These are phyloP conservation scores for Dipteronia sinensis DNA, from an alignment of 345 rosid genomes.

Conservation along the genomic window DNA sequence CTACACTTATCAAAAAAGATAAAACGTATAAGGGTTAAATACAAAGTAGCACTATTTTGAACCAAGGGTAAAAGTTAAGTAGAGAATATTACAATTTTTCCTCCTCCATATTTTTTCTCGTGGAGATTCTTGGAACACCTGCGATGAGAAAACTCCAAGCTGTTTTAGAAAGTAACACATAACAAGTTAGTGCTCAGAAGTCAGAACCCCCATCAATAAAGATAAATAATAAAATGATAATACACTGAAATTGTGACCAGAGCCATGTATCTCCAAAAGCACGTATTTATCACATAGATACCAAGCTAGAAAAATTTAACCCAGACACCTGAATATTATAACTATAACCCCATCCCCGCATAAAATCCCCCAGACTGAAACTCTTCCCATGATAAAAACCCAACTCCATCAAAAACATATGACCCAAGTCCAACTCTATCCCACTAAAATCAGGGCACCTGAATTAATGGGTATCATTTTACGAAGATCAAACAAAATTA, in stretches of 20 bases:
- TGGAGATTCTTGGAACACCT: constrained; percentile 92
- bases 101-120: constrained; percentile 73
- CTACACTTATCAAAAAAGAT: not conserved
- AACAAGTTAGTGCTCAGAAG: constrained; percentile 14
- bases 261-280: not conserved
- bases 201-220: not conserved
- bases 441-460: not conserved
- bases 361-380: not conserved
- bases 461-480: not conserved
- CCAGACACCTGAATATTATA: not conserved
- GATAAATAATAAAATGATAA: constrained; percentile 1
- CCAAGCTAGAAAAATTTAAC: too few relatives aligned
- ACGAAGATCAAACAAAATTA: not conserved
- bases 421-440: not conserved
- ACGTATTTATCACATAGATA: not conserved
- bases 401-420: not conserved
- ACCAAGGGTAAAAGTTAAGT: constrained; percentile 16
- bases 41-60: constrained; percentile 20
- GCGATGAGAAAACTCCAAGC: constrained; percentile 98
- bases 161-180: constrained; percentile 40
- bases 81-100: constrained; percentile 59
- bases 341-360: not conserved
- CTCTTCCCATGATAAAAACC: not conserved
- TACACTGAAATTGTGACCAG: not conserved
- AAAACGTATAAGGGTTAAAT: constrained; percentile 22